These are phyloP conservation scores for Logfia minima DNA, from an alignment of 129 eudicot genomes.

Conservation along the genomic window DNA sequence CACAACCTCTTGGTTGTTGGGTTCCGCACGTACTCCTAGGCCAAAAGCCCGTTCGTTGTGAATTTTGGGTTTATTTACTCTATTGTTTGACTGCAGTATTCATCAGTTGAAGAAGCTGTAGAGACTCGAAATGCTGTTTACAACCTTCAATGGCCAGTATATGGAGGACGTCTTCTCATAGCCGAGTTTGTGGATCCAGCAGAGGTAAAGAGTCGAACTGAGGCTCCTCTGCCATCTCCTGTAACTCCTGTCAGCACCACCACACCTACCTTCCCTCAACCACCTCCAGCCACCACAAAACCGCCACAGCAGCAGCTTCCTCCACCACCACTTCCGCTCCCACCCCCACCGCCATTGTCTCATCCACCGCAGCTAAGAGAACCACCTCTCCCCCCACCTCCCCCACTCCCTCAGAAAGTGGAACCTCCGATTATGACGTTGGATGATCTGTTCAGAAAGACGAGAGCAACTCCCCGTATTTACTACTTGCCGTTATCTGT, in stretches of 20 bases:
- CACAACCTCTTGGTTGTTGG: not conserved
- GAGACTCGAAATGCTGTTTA: constrained; percentile 67
- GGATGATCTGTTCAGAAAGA: constrained; percentile 69
- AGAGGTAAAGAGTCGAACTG: constrained; percentile 45
- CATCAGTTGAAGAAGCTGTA: constrained; percentile 62
- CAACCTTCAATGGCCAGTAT: constrained; percentile 70
- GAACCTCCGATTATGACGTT: constrained; percentile 57
- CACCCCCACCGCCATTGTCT: constrained; percentile 44
- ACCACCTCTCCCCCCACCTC: constrained; percentile 37
- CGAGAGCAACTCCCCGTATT: constrained; percentile 62
- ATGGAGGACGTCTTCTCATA: constrained; percentile 54
- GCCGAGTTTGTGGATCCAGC: constrained; percentile 68
- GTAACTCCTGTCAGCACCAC: constrained; percentile 19
- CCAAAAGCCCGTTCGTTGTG: no score
- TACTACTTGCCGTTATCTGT: constrained; percentile 66
- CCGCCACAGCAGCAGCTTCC: constrained; percentile 33
- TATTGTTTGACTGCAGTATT: constrained; percentile 42
- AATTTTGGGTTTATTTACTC: not conserved
- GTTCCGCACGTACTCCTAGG: not conserved
- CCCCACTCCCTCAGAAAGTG: constrained; percentile 38
- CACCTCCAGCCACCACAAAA: constrained; percentile 34
- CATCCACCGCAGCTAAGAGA: constrained; percentile 29
- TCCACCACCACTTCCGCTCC: constrained; percentile 32
- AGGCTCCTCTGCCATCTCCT: constrained; percentile 33
- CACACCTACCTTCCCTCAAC: constrained; percentile 1